A percentile compares a stretch with the other conserved stretches of the same genome.
phyloP scores from a whole-genome alignment of 257 asterid species.

The Euphrasia confusa region DNA sequence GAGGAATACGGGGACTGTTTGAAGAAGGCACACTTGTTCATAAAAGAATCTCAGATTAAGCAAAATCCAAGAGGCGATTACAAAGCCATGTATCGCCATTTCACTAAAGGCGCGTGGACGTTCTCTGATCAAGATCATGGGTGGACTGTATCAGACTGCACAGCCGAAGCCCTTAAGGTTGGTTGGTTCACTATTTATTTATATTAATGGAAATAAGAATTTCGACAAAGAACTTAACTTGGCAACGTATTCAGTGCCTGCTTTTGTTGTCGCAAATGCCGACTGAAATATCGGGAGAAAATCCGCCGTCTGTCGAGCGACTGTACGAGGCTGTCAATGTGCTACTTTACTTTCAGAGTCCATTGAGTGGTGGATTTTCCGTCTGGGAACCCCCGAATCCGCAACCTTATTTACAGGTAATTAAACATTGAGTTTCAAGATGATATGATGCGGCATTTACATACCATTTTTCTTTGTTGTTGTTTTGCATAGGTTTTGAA shows the following conservation, averaged over 20 bases:
- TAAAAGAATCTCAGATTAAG: constrained; percentile 77
- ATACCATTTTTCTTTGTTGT: background rate
- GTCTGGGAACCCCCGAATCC: constrained; percentile 62
- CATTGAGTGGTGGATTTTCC: constrained; percentile 50
- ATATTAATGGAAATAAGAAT: too few relatives aligned
- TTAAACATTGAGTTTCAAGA: background rate
- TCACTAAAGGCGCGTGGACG: constrained; percentile 74
- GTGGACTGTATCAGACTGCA: constrained; percentile 71
- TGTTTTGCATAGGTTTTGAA: constrained; percentile 43
- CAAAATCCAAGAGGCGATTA: constrained; percentile 56
- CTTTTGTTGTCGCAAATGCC: constrained; percentile 53
- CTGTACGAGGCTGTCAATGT: constrained; percentile 46
- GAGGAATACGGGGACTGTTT: constrained; percentile 75
- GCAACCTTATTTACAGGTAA: constrained; percentile 63
- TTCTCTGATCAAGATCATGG: constrained; percentile 91
- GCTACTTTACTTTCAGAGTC: constrained; percentile 46
- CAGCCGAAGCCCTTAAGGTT: constrained; percentile 68
- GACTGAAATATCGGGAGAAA: constrained; percentile 39
- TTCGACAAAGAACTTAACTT: background rate
- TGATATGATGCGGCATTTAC: too few relatives aligned
- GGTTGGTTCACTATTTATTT: too few relatives aligned
- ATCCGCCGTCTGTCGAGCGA: constrained; percentile 34
- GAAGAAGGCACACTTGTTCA: constrained; percentile 63
- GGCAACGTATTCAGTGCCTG: constrained; percentile 43
- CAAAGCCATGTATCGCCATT: constrained; percentile 62